Percentiles rank a stretch among this genome's conserved stretches.
Evolutionary conservation across 2,329 filamentous ascomycete genomes (phyloP).

Genomic region (Colletotrichum musae): DNA sequence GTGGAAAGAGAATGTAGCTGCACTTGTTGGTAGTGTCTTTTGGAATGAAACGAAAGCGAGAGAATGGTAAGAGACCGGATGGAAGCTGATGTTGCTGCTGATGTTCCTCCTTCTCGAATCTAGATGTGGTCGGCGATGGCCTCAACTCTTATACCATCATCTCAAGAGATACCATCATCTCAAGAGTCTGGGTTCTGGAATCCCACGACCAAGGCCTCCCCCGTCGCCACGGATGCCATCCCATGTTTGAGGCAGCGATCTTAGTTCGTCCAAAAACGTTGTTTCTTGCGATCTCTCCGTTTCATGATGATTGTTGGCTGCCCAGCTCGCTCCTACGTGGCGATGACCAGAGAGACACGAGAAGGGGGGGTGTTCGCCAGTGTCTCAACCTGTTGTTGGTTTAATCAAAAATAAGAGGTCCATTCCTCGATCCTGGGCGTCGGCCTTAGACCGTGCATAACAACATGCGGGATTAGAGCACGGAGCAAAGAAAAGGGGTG

Average conservation of each 20-base stretch:
- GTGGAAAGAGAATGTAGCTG: conserved; percentile 5
- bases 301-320: conserved; percentile 39
- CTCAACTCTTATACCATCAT: conserved; percentile 26
- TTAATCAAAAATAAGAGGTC: conserved; percentile 3
- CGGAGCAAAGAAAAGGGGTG: background rate
- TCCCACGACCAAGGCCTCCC: background rate
- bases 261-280: conserved; percentile 30
- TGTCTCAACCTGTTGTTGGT: conserved; percentile 24
- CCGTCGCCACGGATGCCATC: conserved; percentile 14
- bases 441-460: conserved; percentile 28
- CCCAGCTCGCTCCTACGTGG: background rate
- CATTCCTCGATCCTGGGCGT: background rate
- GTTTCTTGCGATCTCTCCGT: conserved; percentile 32
- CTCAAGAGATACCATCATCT: conserved; percentile 13
- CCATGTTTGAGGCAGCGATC: conserved; percentile 12
- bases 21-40: conserved; percentile 5
- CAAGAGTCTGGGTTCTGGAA: background rate
- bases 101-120: background rate
- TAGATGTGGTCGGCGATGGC: background rate
- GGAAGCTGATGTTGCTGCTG: conserved; percentile 10
- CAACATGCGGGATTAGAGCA: background rate
- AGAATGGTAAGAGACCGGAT: conserved; percentile 6
- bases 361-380: background rate
- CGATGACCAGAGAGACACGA: too few relatives aligned
- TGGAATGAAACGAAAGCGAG: conserved; percentile 3